A percentile compares a stretch with the other conserved stretches of the same genome.
These are phyloP conservation scores for Hibiscus trionum DNA, from an alignment of 345 rosid genomes.

Conservation along the genomic window DNA sequence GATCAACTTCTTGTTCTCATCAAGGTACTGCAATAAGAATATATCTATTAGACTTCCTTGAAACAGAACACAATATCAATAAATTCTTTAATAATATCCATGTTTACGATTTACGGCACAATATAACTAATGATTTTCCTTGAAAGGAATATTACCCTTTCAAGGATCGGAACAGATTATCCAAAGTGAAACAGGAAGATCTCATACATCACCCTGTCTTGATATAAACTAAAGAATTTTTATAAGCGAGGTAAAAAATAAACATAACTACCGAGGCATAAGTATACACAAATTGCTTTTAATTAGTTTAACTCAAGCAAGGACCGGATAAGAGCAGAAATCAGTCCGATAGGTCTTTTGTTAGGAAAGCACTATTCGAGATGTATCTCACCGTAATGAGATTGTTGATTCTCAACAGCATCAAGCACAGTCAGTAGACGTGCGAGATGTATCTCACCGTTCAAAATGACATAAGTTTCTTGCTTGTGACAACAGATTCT, in stretches of 20 bases:
- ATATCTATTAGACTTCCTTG: background rate
- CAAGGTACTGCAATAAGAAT: constrained; percentile 64
- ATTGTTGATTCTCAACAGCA: background rate
- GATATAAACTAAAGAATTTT: no score
- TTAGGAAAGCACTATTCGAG: background rate
- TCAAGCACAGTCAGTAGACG: background rate
- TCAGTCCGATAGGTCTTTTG: background rate
- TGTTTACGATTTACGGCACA: background rate
- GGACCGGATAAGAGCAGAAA: background rate
- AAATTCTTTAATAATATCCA: background rate
- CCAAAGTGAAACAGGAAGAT: background rate
- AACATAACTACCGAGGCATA: background rate
- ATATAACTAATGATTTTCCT: background rate
- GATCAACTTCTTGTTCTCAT: constrained; percentile 86
- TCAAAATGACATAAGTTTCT: background rate
- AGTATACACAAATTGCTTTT: background rate
- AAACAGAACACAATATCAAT: background rate
- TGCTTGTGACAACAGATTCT: background rate
- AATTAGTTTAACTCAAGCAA: background rate
- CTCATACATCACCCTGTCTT: background rate
- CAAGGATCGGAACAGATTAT: background rate
- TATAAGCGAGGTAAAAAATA: no score
- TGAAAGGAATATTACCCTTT: background rate
- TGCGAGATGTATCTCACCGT: background rate
- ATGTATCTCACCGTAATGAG: background rate